Percentiles rank a stretch among this genome's conserved stretches.
Conservation (phyloP, 768 basidiomycete genomes). For the Mycena leptocephala region DNA sequence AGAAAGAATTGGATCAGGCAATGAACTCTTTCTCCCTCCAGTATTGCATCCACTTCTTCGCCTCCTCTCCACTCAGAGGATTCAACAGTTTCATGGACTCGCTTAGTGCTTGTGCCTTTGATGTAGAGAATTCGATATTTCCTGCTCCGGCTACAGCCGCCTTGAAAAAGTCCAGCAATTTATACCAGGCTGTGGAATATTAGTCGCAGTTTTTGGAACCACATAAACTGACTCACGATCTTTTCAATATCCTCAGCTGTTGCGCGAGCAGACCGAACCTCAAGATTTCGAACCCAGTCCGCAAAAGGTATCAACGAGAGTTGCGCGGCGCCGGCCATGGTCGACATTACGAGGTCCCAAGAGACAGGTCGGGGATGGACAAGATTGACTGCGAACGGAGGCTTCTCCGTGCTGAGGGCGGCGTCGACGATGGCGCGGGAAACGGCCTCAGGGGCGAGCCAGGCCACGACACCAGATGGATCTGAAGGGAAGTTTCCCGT, state of each 20-base stretch:
- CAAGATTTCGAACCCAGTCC: constrained; percentile 49
- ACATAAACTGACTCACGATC: constrained; percentile 46
- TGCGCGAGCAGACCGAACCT: constrained; percentile 38
- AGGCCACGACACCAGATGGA: constrained; percentile 44
- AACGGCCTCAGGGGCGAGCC: constrained; percentile 57
- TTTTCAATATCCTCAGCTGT: constrained; percentile 45
- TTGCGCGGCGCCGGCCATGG: constrained; percentile 38
- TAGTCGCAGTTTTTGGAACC: background rate
- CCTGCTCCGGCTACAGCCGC: background rate
- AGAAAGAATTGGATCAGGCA: background rate
- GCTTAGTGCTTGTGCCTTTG: constrained; percentile 12
- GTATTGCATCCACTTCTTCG: constrained; percentile 12
- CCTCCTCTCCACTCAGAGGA: background rate
- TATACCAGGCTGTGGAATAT: constrained; percentile 4
- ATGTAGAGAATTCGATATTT: background rate
- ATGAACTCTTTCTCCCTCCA: constrained; percentile 16
- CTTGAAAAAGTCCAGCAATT: constrained; percentile 23
- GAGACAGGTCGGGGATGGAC: constrained; percentile 54
- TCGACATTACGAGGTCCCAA: constrained; percentile 47
- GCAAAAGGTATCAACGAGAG: constrained; percentile 42
- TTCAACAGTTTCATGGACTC: background rate
- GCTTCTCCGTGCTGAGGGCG: constrained; percentile 38
- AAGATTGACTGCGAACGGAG: constrained; percentile 50
- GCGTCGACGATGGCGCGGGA: constrained; percentile 51
- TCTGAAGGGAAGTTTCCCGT: constrained; percentile 33